These are phyloP conservation scores for Amphichorda felina DNA, from an alignment of 2,329 filamentous ascomycete genomes.

Conservation along the genomic window DNA sequence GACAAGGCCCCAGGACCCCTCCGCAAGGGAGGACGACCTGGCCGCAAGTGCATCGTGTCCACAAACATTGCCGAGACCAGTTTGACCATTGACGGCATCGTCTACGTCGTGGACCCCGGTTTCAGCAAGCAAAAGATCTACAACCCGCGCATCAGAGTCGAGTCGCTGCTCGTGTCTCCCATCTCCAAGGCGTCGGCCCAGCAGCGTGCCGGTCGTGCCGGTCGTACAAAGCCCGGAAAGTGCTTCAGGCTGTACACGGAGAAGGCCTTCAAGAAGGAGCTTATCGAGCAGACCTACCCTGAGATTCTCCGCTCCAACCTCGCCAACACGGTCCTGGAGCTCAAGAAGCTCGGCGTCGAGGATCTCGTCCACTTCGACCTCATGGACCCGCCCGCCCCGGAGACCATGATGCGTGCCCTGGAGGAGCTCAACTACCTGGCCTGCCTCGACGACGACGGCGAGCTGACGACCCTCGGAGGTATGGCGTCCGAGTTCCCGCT, in stretches of 20 bases:
- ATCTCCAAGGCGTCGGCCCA: conserved; percentile 97
- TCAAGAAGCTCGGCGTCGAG: conserved; percentile 93
- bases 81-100: conserved; percentile 96
- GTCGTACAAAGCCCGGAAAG: conserved; percentile 96
- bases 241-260: conserved; percentile 97
- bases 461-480: conserved; percentile 74
- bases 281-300: conserved; percentile 94
- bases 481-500: conserved; percentile 92
- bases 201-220: conserved; percentile 95
- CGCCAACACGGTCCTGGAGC: conserved; percentile 84
- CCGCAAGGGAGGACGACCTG: conserved; percentile 67
- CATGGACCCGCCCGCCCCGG: conserved; percentile 95
- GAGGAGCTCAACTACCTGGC: conserved; percentile 97
- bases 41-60: conserved; percentile 87
- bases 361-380: conserved; percentile 97
- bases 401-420: conserved; percentile 94
- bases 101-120: conserved; percentile 97
- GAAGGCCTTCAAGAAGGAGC: conserved; percentile 89
- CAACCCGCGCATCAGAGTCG: conserved; percentile 91
- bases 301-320: conserved; percentile 93
- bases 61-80: conserved; percentile 98
- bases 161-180: conserved; percentile 92
- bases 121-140: conserved; percentile 99
- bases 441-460: conserved; percentile 91
- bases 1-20: conserved; percentile 69